Conservation (phyloP, 208 protist genomes). For the Naegleria lovaniensis region DNA sequence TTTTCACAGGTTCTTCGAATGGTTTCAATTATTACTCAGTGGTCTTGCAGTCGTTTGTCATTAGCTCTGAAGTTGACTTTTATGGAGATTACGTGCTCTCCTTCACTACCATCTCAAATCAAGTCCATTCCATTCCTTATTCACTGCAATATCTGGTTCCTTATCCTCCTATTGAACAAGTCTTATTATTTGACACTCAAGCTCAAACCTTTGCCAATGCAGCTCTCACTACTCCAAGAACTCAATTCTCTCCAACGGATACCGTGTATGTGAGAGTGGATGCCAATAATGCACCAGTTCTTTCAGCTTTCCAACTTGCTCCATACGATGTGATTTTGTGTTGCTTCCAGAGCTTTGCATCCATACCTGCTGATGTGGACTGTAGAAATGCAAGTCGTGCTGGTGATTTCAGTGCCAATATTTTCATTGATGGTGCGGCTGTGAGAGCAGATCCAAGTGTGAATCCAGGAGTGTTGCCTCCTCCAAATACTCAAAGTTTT, state of each 20-base stretch:
- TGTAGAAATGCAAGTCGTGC: neutral
- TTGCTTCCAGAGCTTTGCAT: neutral
- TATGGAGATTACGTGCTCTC: neutral
- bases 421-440: neutral
- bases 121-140: neutral
- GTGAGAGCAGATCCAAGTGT: neutral
- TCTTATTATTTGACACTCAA: neutral
- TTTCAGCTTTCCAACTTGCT: neutral
- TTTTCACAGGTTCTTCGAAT: neutral
- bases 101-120: neutral
- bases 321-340: neutral
- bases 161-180: neutral
- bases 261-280: neutral
- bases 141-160: neutral
- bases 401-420: neutral
- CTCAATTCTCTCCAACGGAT: neutral
- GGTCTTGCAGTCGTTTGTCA: neutral
- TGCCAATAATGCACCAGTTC: neutral
- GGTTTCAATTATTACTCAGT: neutral
- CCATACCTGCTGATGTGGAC: neutral
- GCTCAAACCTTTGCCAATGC: neutral
- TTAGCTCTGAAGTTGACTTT: neutral
- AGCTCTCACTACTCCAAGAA: neutral
- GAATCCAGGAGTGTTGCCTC: neutral
- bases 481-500: neutral